Base-by-base conservation (phyloP, 306 rosid genomes). In the Cicer cuneatum region DNA sequence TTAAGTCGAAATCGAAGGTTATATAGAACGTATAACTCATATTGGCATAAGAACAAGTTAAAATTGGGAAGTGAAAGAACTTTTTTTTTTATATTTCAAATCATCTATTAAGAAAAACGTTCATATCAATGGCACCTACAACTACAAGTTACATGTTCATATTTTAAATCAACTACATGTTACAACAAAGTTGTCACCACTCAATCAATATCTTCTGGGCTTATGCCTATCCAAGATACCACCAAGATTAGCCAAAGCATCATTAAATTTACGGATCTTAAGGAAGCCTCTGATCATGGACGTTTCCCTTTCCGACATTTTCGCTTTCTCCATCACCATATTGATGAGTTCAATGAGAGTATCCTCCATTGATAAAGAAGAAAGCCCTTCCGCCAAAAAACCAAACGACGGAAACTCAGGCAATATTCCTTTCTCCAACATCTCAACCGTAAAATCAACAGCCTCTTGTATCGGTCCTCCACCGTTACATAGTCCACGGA, bases 391-490 rank as follows among this genome's bases (percentile, higher is more conserved):
- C 0, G 95, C 96, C 83, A 94, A 88, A 83, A 85, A 78, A 68
- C 70, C 71, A 48, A 94, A 94, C 1, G 97, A 84, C 13, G 89
- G 70, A 74, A 85, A 74, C 69, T 91, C 97, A 0, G 98, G 98
- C 71, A 91, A 45, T 12, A 66, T 57, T 33, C 96, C 97, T 71
- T 78, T 87, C 65, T 82, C 97, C 73, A 84, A 78, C 96, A 91
- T 91, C 85, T 94, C 98, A 60, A 86, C 58, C 0, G 83, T 81
- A 62, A 94, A 94, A 78, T 94, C 92, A 73, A 90, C 91, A 11
- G 97, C 96, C 79, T 94, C 97, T 66, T 86, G 82, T 46, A 91
- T 91, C 1, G 95, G 86, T 46, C 98, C 97, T 66, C 98, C 96
- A 12, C 98, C 89, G 16, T 88, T 91, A 81, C 97, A 91, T 40